Evolutionary conservation across 2,329 filamentous ascomycete species (phyloP).

Genomic region (Diplodia intermedia): DNA sequence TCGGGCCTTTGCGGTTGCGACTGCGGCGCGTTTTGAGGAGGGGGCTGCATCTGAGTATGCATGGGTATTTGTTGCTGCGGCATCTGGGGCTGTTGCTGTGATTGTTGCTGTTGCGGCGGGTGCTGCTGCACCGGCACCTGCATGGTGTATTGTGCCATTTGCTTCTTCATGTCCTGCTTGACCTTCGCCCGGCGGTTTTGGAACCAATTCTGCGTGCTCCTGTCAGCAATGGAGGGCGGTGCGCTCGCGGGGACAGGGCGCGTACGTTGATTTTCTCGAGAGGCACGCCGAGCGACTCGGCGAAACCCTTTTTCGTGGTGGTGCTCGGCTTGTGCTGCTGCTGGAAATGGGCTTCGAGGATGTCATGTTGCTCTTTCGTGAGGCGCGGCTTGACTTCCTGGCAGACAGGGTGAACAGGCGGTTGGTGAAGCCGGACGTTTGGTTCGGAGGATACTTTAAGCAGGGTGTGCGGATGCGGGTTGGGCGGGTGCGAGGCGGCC

Average conservation of each 20-base stretch:
- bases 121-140: slow-evolving; percentile 32
- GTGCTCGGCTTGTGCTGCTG: slow-evolving; percentile 59
- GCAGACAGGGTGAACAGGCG: slow-evolving; percentile 29
- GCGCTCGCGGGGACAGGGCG: slow-evolving; percentile 13
- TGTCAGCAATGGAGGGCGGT: slow-evolving; percentile 42
- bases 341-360: slow-evolving; percentile 58
- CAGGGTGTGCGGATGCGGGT: slow-evolving; percentile 30
- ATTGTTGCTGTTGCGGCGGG: background rate
- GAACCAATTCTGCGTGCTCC: slow-evolving; percentile 57
- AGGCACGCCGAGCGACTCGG: slow-evolving; percentile 55
- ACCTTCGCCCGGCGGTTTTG: slow-evolving; percentile 61
- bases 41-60: slow-evolving; percentile 19
- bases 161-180: slow-evolving; percentile 61
- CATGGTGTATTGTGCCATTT: slow-evolving; percentile 45
- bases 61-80: slow-evolving; percentile 16
- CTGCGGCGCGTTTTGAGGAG: slow-evolving; percentile 25
- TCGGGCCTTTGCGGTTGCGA: slow-evolving; percentile 13
- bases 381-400: slow-evolving; percentile 59
- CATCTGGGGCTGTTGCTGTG: slow-evolving; percentile 24
- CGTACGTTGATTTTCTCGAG: slow-evolving; percentile 62
- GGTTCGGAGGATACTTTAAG: slow-evolving; percentile 31
- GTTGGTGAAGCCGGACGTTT: slow-evolving; percentile 30
- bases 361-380: slow-evolving; percentile 61
- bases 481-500: slow-evolving; percentile 21
- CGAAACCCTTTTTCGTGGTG: slow-evolving; percentile 58